Conservation (phyloP, 1,284 basidiomycete species). For the Apiotrichum brassicae region DNA sequence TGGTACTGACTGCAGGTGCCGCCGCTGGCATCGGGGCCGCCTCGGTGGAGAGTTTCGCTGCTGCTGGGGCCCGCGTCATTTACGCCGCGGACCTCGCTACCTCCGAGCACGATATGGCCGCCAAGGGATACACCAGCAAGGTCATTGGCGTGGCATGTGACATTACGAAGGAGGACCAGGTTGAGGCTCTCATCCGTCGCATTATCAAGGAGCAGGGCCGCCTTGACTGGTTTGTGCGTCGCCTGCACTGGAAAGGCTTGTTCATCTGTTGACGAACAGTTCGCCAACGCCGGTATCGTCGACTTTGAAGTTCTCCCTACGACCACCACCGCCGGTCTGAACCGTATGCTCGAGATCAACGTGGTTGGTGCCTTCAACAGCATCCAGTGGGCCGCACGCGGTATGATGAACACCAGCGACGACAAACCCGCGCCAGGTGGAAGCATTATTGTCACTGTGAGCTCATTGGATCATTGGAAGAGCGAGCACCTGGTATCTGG, state of each 20-base stretch:
- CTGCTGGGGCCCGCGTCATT: constrained; percentile 7
- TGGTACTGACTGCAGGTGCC: constrained; percentile 5
- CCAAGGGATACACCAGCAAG: constrained; percentile 6
- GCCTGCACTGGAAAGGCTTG: background rate
- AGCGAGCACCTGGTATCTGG: too few relatives aligned
- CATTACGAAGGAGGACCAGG: constrained; percentile 13
- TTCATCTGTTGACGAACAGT: background rate
- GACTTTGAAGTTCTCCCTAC: constrained; percentile 13
- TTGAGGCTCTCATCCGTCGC: constrained; percentile 11
- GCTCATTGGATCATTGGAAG: too few relatives aligned
- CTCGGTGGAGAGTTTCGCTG: constrained; percentile 9
- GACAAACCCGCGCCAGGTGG: constrained; percentile 11
- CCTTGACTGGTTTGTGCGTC: constrained; percentile 17
- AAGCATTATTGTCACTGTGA: constrained; percentile 15
- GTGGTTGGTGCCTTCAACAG: constrained; percentile 15
- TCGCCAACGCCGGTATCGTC: constrained; percentile 16
- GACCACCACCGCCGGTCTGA: constrained; percentile 3
- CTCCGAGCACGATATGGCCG: background rate
- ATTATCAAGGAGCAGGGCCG: constrained; percentile 12
- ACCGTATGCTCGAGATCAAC: constrained; percentile 15
- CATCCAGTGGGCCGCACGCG: constrained; percentile 13
- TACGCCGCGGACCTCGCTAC: constrained; percentile 11
- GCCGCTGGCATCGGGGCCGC: constrained; percentile 12
- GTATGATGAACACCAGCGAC: constrained; percentile 10
- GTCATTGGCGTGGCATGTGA: constrained; percentile 8